Evolutionary conservation across 805 yeast genomes (phyloP), one percentile per base, ranked within the genome.

Genomic region (Kurtzmaniella cleridarum): DNA sequence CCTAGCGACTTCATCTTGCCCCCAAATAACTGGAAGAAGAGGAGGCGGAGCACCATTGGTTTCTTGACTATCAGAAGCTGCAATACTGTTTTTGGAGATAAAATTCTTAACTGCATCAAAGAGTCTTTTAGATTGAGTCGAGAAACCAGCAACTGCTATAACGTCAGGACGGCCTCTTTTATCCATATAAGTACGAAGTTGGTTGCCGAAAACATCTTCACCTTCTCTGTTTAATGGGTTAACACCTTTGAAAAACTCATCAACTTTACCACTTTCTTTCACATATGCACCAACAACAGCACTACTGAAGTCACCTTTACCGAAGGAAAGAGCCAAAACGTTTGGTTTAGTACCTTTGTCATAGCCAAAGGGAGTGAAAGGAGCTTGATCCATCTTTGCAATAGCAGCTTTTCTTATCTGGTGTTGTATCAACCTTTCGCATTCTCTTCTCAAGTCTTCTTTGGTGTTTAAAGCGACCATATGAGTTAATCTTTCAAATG

Each of bases 1-100:
- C 40, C 95, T 72, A 1, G 98, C 97, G 24, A 95, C 87, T 59
- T 93, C 98, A 58, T 91, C 96, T 49, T 83, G 85, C 32, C 85
- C 95, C 79, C 88, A 91, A 12, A 89, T 64, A 3, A 88, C 76
- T 30, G 79, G 81, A 29, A 85, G 53, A 8, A 76, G 69, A 8
- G 84, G 83, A 18, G 51, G 60, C 16, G 53, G 55, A 38, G 51
- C 36, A 48, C 9, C 47, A 48, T 66, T 48, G 17, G 53, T 43
- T 27, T 71, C 66, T 15, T 61, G 71, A 30, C 78, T 80, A 29
- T 67, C 69, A 38, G 69, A 76, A 27, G 73, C 79, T 3, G 67
- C 58, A 23, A 84, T 62, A 37, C 73, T 71, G 46, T 84, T 74
- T 31, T 64, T 66, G 34, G 73, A 75, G 10, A 88, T 71, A 30